Percentiles rank a stretch among this genome's conserved stretches.
phyloP scores from a whole-genome alignment of 768 basidiomycete species.

The Boletus rufocinnamomeus region DNA sequence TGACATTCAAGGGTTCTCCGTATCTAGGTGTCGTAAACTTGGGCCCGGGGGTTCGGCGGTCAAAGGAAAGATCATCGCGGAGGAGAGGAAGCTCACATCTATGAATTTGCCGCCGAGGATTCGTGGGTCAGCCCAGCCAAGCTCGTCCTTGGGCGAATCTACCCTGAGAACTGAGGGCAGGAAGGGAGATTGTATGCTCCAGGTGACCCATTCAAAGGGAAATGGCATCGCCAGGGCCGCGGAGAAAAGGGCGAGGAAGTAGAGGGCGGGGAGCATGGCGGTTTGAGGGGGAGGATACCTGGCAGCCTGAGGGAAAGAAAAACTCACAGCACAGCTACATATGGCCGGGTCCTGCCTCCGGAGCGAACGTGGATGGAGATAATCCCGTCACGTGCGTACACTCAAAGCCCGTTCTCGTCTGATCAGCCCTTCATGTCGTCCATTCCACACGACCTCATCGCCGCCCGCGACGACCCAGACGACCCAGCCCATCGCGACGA shows the following conservation, averaged over 20 bases:
- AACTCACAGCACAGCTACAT: neutral
- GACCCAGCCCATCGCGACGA: conserved; percentile 20
- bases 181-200: conserved; percentile 15
- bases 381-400: conserved; percentile 20
- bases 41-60: neutral
- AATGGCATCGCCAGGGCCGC: conserved; percentile 19
- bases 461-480: conserved; percentile 8
- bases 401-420: neutral
- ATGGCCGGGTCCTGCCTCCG: neutral
- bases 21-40: conserved; percentile 65
- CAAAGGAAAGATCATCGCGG: neutral
- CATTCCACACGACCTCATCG: conserved; percentile 6
- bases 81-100: conserved; percentile 55
- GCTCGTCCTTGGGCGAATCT: conserved; percentile 24
- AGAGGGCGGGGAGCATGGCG: conserved; percentile 18
- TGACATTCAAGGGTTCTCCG: conserved; percentile 85
- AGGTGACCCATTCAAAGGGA: conserved; percentile 3
- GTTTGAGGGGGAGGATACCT: neutral
- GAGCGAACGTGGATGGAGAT: neutral
- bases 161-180: neutral
- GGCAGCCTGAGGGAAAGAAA: neutral
- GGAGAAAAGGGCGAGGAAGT: conserved; percentile 16
- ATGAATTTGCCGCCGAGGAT: conserved; percentile 70
- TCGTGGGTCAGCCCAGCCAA: conserved; percentile 68
- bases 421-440: conserved; percentile 16